Conservation (phyloP, 805 yeast species). For the Pichia ethanolica region DNA sequence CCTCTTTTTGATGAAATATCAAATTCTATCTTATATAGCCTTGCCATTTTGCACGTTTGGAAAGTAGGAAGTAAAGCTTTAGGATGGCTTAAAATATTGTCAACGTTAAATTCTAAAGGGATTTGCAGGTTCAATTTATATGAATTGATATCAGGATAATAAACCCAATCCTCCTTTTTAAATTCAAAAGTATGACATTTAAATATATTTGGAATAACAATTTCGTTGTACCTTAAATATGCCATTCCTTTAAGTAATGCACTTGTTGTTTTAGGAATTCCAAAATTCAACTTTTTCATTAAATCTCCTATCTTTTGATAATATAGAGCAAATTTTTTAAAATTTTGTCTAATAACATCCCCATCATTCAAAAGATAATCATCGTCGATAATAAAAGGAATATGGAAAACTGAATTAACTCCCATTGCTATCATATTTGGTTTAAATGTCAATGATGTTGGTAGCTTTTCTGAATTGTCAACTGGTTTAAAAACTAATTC, state of each 20-base stretch:
- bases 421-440: conserved; percentile 12
- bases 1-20: background rate
- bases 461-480: background rate
- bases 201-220: conserved; percentile 3
- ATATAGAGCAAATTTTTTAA: conserved; percentile 7
- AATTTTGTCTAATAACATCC: background rate
- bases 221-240: background rate
- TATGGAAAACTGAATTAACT: conserved; percentile 11
- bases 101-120: background rate
- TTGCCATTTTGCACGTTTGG: conserved; percentile 8
- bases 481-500: background rate
- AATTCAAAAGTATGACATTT: background rate
- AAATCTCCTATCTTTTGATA: conserved; percentile 3
- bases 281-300: conserved; percentile 3
- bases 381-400: conserved; percentile 16
- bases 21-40: conserved; percentile 5
- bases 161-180: conserved; percentile 3
- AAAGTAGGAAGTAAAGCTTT: conserved; percentile 9
- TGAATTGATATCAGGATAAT: background rate
- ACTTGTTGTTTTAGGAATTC: conserved; percentile 9
- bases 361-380: conserved; percentile 3
- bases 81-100: background rate
- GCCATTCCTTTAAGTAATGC: conserved; percentile 7
- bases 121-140: background rate
- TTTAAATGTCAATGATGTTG: conserved; percentile 5